Evolutionary conservation across 495 filamentous ascomycete species (phyloP).

Genomic region (Xylaria nigripes): DNA sequence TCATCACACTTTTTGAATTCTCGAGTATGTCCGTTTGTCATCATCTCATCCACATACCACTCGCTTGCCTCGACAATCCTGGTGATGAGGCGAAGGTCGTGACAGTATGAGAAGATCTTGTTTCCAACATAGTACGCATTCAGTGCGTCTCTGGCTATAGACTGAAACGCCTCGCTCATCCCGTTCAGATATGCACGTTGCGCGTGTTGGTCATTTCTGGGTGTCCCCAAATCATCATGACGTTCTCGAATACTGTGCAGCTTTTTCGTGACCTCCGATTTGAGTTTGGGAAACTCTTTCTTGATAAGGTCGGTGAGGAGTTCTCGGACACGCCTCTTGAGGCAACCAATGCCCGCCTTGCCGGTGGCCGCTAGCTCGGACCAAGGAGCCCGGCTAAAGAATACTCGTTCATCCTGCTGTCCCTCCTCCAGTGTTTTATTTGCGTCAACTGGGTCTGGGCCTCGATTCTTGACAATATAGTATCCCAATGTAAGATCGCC

Average conservation of each 20-base stretch:
- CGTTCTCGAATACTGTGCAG: constrained; percentile 26
- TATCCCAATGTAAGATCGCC: constrained; percentile 42
- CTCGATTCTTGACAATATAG: constrained; percentile 48
- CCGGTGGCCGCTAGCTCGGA: constrained; percentile 32
- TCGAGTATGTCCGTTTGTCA: constrained; percentile 32
- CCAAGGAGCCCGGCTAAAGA: constrained; percentile 39
- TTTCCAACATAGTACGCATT: constrained; percentile 36
- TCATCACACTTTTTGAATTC: constrained; percentile 21
- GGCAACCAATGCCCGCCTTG: constrained; percentile 41
- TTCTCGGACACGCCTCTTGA: constrained; percentile 37
- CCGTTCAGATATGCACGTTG: constrained; percentile 30
- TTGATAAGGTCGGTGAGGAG: constrained; percentile 40
- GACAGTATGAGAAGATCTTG: constrained; percentile 30
- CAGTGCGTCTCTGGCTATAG: constrained; percentile 23
- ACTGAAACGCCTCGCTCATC: constrained; percentile 37
- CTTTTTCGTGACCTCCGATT: constrained; percentile 35
- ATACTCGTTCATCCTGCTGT: constrained; percentile 25
- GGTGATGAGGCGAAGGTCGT: constrained; percentile 37
- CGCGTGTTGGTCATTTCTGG: constrained; percentile 14
- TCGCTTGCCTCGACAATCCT: constrained; percentile 34
- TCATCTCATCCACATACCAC: constrained; percentile 34
- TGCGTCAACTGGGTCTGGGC: constrained; percentile 31
- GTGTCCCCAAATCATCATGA: constrained; percentile 36
- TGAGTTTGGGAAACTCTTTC: constrained; percentile 45
- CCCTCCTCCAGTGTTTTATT: constrained; percentile 21